These are phyloP conservation scores for Exophiala lecanii-corni DNA, from an alignment of 2,329 filamentous ascomycete genomes.

Conservation along the genomic window DNA sequence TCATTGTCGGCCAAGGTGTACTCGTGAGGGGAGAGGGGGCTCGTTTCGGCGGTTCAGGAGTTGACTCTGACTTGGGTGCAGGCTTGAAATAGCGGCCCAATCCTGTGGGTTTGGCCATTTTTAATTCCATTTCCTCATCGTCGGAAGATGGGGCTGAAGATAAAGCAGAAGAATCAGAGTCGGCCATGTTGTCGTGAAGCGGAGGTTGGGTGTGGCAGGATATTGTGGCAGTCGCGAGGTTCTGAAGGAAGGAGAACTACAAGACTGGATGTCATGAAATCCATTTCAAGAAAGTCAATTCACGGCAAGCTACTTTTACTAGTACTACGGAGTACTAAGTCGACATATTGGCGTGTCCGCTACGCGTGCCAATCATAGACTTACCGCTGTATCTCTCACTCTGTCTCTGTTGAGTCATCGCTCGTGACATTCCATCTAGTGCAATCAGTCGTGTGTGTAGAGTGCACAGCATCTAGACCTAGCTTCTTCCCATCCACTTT, in stretches of 20 bases:
- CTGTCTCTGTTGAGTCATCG: too few relatives aligned
- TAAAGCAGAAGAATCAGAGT: conserved; percentile 54
- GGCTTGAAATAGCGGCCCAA: conserved; percentile 47
- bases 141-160: conserved; percentile 57
- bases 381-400: too few relatives aligned
- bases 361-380: neutral
- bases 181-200: conserved; percentile 49
- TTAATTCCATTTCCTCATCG: conserved; percentile 47
- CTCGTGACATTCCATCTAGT: too few relatives aligned
- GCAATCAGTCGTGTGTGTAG: too few relatives aligned
- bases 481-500: too few relatives aligned
- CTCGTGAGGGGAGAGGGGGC: conserved; percentile 83
- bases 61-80: conserved; percentile 34
- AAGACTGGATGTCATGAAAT: neutral
- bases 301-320: neutral
- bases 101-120: conserved; percentile 38
- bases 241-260: neutral
- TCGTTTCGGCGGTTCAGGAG: conserved; percentile 69
- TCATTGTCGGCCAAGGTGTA: conserved; percentile 84
- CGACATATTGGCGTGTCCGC: neutral
- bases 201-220: conserved; percentile 1
- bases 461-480: too few relatives aligned
- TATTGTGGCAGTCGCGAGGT: neutral
- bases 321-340: neutral
- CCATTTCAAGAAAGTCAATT: neutral